These are phyloP conservation scores for Beauveria sp. DNA, from an alignment of 2,329 filamentous ascomycete species.

Conservation along the genomic window DNA sequence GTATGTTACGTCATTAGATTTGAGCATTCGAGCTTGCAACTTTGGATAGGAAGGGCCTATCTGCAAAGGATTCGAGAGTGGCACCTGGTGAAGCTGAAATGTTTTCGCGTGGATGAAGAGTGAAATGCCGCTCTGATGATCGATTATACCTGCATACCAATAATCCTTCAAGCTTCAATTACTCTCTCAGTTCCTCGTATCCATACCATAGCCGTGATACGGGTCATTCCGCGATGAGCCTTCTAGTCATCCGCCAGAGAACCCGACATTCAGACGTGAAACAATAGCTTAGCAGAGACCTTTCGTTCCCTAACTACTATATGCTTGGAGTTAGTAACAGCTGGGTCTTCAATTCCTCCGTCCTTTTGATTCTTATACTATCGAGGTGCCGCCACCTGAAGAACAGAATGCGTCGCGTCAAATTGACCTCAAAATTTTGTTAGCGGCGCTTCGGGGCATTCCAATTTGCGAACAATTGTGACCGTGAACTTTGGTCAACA, in stretches of 20 bases:
- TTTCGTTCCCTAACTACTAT: background rate
- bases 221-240: too few species aligned
- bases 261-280: too few species aligned
- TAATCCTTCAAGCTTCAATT: too few species aligned
- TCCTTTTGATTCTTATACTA: background rate
- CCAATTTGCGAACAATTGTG: background rate
- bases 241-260: too few species aligned
- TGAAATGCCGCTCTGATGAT: too few species aligned
- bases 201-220: rapidly evolving
- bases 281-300: too few species aligned
- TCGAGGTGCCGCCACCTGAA: background rate
- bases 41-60: background rate
- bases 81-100: background rate
- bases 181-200: too few species aligned
- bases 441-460: background rate
- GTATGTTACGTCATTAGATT: background rate
- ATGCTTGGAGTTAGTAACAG: background rate
- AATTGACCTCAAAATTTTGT: background rate
- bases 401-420: background rate
- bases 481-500: background rate
- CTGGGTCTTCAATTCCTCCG: background rate
- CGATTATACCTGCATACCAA: too few species aligned
- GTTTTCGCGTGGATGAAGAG: background rate
- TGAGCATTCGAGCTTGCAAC: background rate
- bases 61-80: background rate